These are phyloP conservation scores for Ganoderma sinense DNA, from an alignment of 1,284 basidiomycete species.

Conservation along the genomic window DNA sequence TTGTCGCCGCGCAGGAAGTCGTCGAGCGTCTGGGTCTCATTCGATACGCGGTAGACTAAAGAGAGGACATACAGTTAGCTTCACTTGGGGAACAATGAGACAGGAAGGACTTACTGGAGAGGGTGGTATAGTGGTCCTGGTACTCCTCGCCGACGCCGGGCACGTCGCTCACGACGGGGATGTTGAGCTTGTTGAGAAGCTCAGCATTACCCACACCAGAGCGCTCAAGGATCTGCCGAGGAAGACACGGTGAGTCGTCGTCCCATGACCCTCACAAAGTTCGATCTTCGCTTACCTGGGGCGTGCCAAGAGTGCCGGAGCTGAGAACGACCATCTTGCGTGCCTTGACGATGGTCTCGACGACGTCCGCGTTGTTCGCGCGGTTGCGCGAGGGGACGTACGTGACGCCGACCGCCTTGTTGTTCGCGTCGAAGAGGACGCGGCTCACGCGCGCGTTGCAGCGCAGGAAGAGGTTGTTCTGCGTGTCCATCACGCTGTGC, in stretches of 20 bases:
- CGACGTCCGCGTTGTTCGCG: conserved; percentile 55
- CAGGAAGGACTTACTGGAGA: conserved; percentile 54
- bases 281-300: conserved; percentile 39
- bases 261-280: neutral
- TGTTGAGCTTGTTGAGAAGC: conserved; percentile 60
- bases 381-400: conserved; percentile 73
- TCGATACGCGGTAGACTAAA: conserved; percentile 70
- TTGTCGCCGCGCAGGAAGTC: conserved; percentile 75
- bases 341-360: conserved; percentile 69
- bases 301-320: conserved; percentile 72
- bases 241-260: conserved; percentile 22
- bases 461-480: conserved; percentile 67
- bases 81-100: neutral
- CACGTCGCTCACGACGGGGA: conserved; percentile 72
- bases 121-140: conserved; percentile 77
- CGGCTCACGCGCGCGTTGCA: conserved; percentile 72
- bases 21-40: conserved; percentile 68
- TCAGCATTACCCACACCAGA: conserved; percentile 69
- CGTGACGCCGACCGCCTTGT: conserved; percentile 74
- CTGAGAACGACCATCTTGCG: conserved; percentile 72
- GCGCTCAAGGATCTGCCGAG: conserved; percentile 66
- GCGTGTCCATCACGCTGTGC: conserved; percentile 75
- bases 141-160: conserved; percentile 78
- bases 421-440: conserved; percentile 74
- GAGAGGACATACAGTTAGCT: conserved; percentile 1